Evolutionary conservation across 148 eudicot genomes (phyloP).

Genomic region (Rhododendron molle): DNA sequence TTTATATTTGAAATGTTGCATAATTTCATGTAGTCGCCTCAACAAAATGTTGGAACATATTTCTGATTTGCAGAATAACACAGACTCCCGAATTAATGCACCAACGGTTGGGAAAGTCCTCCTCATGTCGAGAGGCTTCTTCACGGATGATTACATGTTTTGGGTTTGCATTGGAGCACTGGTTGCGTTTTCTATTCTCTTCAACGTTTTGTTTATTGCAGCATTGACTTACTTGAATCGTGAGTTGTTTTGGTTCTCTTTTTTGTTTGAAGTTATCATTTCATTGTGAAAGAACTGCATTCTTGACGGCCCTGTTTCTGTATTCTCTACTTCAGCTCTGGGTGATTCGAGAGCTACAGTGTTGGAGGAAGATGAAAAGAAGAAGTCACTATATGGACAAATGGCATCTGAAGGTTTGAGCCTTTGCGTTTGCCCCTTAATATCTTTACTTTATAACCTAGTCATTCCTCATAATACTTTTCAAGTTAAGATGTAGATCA

Average conservation of each 20-base stretch:
- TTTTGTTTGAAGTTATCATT: not conserved
- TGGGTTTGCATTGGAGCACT: constrained; percentile 70
- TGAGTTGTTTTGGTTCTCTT: constrained; percentile 21
- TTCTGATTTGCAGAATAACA: constrained; percentile 57
- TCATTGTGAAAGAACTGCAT: not conserved
- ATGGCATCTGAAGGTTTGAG: constrained; percentile 17
- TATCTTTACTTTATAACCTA: not conserved
- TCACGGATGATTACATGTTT: constrained; percentile 51
- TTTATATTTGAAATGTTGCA: not conserved
- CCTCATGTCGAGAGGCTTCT: constrained; percentile 63
- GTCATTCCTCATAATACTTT: not conserved
- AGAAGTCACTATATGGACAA: constrained; percentile 11
- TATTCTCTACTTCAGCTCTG: constrained; percentile 40
- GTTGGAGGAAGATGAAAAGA: constrained; percentile 26
- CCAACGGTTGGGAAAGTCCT: constrained; percentile 64
- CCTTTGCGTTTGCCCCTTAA: not conserved
- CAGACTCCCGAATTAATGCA: constrained; percentile 43
- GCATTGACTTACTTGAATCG: constrained; percentile 57
- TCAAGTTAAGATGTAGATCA: not conserved
- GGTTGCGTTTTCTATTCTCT: constrained; percentile 54
- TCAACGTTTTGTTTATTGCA: constrained; percentile 53
- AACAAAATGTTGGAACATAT: not conserved
- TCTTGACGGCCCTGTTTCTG: not conserved
- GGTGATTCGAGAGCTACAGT: constrained; percentile 40
- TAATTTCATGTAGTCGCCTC: not conserved